These are phyloP conservation scores for Leccinum longicurvipes DNA, from an alignment of 768 basidiomycete genomes.

Conservation along the genomic window DNA sequence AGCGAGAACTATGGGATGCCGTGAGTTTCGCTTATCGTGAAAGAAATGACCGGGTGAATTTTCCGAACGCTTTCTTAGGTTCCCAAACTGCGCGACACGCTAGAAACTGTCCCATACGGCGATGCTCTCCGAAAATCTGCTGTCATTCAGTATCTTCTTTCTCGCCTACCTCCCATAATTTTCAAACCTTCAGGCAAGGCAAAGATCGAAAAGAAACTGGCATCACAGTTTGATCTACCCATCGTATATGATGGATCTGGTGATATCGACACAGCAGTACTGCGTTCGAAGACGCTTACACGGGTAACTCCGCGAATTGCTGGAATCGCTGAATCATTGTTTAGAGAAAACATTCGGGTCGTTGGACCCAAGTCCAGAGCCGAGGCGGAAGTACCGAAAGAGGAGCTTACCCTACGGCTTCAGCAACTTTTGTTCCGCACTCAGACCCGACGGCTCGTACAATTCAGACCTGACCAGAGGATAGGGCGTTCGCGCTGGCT, in stretches of 20 bases:
- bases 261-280: conserved; percentile 54
- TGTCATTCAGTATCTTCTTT: conserved; percentile 20
- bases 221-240: neutral
- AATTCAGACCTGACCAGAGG: conserved; percentile 32
- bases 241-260: conserved; percentile 21
- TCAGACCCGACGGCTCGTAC: conserved; percentile 10
- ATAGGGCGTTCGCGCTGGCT: conserved; percentile 36
- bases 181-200: conserved; percentile 10
- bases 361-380: conserved; percentile 42
- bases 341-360: conserved; percentile 53
- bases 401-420: conserved; percentile 17
- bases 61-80: conserved; percentile 12
- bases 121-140: conserved; percentile 20
- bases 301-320: conserved; percentile 63
- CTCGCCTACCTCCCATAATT: conserved; percentile 5
- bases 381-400: conserved; percentile 12
- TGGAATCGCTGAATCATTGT: conserved; percentile 45
- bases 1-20: conserved; percentile 27
- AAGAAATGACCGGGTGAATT: neutral
- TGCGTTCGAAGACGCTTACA: conserved; percentile 55
- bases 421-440: conserved; percentile 21
- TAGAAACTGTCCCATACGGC: conserved; percentile 22
- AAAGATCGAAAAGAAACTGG: neutral
- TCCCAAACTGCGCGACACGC: conserved; percentile 13
- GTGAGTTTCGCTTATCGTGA: conserved; percentile 11